phyloP scores from a whole-genome alignment of 306 rosid species.

The Gleditsia sinensis region DNA sequence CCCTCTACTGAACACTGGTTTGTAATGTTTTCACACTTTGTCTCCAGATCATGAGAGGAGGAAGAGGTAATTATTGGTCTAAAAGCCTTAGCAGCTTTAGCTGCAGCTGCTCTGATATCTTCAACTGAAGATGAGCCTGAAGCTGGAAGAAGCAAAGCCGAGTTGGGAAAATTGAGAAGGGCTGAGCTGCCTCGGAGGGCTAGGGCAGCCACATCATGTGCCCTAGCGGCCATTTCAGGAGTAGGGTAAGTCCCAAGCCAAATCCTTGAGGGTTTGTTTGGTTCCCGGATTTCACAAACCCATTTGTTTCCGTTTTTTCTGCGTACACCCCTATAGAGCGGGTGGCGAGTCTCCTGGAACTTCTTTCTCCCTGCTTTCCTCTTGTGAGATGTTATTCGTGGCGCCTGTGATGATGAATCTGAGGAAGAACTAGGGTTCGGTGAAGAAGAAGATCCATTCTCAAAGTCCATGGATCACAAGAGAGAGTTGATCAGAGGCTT shows the following conservation, averaged over 20 bases:
- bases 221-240: conserved; percentile 52
- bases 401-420: not conserved
- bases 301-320: conserved; percentile 21
- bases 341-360: conserved; percentile 36
- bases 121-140: conserved; percentile 17
- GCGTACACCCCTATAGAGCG: conserved; percentile 20
- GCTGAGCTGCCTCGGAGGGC: conserved; percentile 37
- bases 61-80: not conserved
- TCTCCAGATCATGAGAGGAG: not conserved
- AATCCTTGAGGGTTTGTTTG: conserved; percentile 31
- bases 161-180: conserved; percentile 32
- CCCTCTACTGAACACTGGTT: not conserved
- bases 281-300: conserved; percentile 44
- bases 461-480: too few relatives aligned
- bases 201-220: conserved; percentile 43
- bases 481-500: too few relatives aligned
- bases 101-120: conserved; percentile 29
- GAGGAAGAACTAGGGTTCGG: not conserved
- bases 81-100: conserved; percentile 5
- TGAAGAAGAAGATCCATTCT: not conserved
- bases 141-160: conserved; percentile 29
- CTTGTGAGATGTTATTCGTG: not conserved
- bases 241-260: conserved; percentile 41
- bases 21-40: not conserved
- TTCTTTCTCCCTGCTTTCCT: conserved; percentile 32